Evolutionary conservation across 495 filamentous ascomycete genomes (phyloP), one percentile per base, ranked within the genome.

Genomic region (Evansstolkia leycettana): DNA sequence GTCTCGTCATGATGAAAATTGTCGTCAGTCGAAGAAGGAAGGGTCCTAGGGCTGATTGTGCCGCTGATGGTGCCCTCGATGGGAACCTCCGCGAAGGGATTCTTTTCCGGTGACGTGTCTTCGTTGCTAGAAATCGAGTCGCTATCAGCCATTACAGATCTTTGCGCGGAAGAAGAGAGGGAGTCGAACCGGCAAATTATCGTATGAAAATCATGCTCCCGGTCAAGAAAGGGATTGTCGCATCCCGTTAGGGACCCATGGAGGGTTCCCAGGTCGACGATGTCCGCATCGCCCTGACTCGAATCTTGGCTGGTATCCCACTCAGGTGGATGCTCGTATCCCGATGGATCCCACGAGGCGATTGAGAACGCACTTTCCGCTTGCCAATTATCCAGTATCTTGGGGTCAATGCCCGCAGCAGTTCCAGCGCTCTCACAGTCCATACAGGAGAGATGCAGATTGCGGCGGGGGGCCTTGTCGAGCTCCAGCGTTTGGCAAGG

Each of bases 321-420:
- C 45, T 67, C 63, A 18, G 57, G 53, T 18, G 55, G 48, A 42
- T 59, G 57, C 12, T 65, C 60, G 50, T 61, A 61, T 20, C 42
- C 43, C 14, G 56, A 31, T 26, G 61, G 57, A 35, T 66, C 62
- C 60, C 60, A 66, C 18, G 60, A 49, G 5, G 50, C 40, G 42
- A 62, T 51, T 9, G 60, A 52, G 41, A 60, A 65, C 14, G 25
- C 9, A 32, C 51, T 44, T 35, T 62, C 54, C 9, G 52, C 51
- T 55, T 62, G 58, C 58, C 61, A 67, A 34, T 58, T 57, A 44
- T 62, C 58, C 30, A 67, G 52, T 31, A 65, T 64, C 50, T 64
- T 67, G 55, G 63, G 61, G 61, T 67, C 61, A 30, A 67, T 61
- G 52, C 60, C 61, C 61, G 60, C 54, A 57, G 56, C 55, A 33